Conservation (phyloP, 2,329 filamentous ascomycete species). For the Trichoderma atroviride region DNA sequence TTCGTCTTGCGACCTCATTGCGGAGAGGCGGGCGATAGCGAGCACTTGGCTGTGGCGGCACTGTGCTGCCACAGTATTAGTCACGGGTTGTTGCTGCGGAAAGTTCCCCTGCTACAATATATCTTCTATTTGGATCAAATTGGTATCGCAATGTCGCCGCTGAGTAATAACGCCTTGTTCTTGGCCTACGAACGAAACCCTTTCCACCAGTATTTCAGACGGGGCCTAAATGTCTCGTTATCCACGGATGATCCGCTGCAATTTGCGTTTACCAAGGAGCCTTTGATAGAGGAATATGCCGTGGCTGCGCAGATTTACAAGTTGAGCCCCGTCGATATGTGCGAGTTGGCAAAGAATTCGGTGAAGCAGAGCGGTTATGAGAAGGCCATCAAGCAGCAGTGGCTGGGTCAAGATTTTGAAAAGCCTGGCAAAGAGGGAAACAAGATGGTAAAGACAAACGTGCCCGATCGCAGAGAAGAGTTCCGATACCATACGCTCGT, state of each 20-base stretch:
- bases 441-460: conserved; percentile 92
- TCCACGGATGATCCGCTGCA: conserved; percentile 97
- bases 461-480: conserved; percentile 87
- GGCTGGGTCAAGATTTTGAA: conserved; percentile 80
- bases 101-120: conserved; percentile 96
- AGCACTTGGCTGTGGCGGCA: conserved; percentile 89
- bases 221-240: conserved; percentile 91
- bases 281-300: conserved; percentile 95
- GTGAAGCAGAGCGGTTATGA: conserved; percentile 96
- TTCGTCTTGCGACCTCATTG: conserved; percentile 92
- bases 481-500: conserved; percentile 85
- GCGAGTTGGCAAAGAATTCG: conserved; percentile 93
- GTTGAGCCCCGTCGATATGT: conserved; percentile 96
- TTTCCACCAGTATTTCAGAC: conserved; percentile 92
- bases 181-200: conserved; percentile 96
- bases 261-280: conserved; percentile 98
- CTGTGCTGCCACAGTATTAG: conserved; percentile 96
- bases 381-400: conserved; percentile 82
- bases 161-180: conserved; percentile 97
- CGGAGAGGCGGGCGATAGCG: conserved; percentile 94
- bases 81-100: conserved; percentile 87
- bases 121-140: conserved; percentile 99
- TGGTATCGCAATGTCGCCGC: conserved; percentile 97
- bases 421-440: conserved; percentile 82
- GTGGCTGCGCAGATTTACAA: conserved; percentile 99